Base-by-base conservation (phyloP, 2,329 filamentous ascomycete species). In the Aureobasidium lini region DNA sequence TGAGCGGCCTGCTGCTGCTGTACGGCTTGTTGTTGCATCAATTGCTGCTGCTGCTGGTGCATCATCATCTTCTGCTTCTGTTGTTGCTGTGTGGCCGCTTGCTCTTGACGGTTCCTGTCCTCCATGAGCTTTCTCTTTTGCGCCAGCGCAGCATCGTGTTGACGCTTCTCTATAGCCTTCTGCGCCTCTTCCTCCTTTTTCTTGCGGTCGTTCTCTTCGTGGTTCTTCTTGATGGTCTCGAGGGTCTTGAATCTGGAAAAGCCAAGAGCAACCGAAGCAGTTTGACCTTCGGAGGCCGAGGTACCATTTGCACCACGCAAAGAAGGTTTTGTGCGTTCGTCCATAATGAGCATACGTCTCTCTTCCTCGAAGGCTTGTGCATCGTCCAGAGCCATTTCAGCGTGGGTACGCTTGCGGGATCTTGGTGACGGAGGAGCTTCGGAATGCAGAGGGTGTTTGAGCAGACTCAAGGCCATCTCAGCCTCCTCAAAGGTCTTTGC, bases 161-260 rank as follows among this genome's bases (percentile, higher is more conserved):
- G 64, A 36, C 66, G 64, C 59, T 69, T 71, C 53, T 66, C 62
- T 8, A 64, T 62, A 2, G 68, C 67, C 43, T 81, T 80, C 62
- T 85, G 83, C 16, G 79, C 79, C 61, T 87, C 82, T 61, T 75
- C 73, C 57, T 76, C 75, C 64, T 74, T 76, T 67, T 77, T 75
- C 32, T 68, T 66, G 40, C 72, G 68, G 64, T 85, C 86, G 68
- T 85, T 88, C 70, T 95, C 89, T 29, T 86, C 85, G 62, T 90
- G 87, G 44, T 89, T 84, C 59, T 83, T 78, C 69, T 87, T 89
- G 66, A 96, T 95, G 60, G 89, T 88, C 60, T 90, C 90, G 44
- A 99, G 83, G 1, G 90, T 84, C 76, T 96, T 96, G 74, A 96
- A 97, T 39, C 89, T 85, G 66, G 94, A 91, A 70, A 97, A 96